These are phyloP conservation scores for Canariomyces notabilis DNA, from an alignment of 2,329 filamentous ascomycete genomes.

Conservation along the genomic window DNA sequence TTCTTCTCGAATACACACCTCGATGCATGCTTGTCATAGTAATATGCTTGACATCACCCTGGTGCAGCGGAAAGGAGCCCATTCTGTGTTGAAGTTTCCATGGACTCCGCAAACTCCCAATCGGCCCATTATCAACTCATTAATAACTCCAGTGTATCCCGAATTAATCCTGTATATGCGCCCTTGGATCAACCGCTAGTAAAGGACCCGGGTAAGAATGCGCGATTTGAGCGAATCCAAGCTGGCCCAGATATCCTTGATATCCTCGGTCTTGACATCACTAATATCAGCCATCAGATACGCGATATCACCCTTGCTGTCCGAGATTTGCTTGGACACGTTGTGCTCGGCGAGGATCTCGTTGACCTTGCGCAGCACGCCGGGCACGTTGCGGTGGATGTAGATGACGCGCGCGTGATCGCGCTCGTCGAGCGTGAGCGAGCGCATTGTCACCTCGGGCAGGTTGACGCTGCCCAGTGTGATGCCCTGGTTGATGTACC, in stretches of 20 bases:
- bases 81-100: slow-evolving; percentile 18
- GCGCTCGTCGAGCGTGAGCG: slow-evolving; percentile 82
- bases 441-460: slow-evolving; percentile 88
- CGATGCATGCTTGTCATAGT: slow-evolving; percentile 4
- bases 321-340: slow-evolving; percentile 97
- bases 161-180: neutral
- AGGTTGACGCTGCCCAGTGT: slow-evolving; percentile 93
- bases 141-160: slow-evolving; percentile 5
- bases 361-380: slow-evolving; percentile 92
- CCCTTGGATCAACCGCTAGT: slow-evolving; percentile 27
- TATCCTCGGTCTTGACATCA: slow-evolving; percentile 71
- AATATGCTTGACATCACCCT: no score
- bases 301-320: slow-evolving; percentile 88
- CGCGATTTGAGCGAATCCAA: slow-evolving; percentile 69
- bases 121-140: slow-evolving; percentile 1
- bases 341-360: slow-evolving; percentile 93
- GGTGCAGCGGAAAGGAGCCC: slow-evolving; percentile 6
- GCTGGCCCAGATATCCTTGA: slow-evolving; percentile 79
- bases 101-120: slow-evolving; percentile 10
- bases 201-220: slow-evolving; percentile 36
- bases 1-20: neutral
- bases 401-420: slow-evolving; percentile 90
- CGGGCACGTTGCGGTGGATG: slow-evolving; percentile 94
- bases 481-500: slow-evolving; percentile 92
- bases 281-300: slow-evolving; percentile 98